phyloP scores from a whole-genome alignment of 2,329 filamentous ascomycete species.

The Teratosphaeriaceae sp. region DNA sequence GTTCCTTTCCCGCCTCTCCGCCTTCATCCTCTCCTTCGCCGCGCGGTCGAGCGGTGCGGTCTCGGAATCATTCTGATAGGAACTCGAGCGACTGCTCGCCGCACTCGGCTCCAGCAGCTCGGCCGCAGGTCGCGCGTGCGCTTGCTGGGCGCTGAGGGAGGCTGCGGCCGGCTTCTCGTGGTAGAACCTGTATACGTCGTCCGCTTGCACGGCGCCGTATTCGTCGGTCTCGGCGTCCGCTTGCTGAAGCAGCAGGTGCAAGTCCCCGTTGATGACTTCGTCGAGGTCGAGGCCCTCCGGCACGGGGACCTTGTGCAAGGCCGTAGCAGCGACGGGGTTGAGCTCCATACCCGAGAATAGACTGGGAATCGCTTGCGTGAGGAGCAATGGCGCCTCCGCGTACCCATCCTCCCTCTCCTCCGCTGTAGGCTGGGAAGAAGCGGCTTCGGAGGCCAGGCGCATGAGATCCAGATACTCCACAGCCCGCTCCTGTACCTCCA shows the following conservation, averaged over 20 bases:
- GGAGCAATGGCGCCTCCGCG: conserved; percentile 68
- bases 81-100: conserved; percentile 26
- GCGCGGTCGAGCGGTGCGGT: conserved; percentile 54
- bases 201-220: conserved; percentile 31
- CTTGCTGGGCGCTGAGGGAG: conserved; percentile 8
- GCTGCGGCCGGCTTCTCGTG: conserved; percentile 32
- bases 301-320: conserved; percentile 78
- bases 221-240: conserved; percentile 38
- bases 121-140: conserved; percentile 36
- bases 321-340: conserved; percentile 78
- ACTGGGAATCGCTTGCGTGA: conserved; percentile 85
- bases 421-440: conserved; percentile 55
- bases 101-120: conserved; percentile 32
- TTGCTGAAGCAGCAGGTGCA: conserved; percentile 58
- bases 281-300: conserved; percentile 73
- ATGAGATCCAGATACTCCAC: conserved; percentile 90
- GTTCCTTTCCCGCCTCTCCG: conserved; percentile 73
- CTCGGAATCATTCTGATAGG: conserved; percentile 42
- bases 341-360: conserved; percentile 82
- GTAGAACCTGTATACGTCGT: conserved; percentile 41
- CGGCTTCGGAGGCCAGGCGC: conserved; percentile 77
- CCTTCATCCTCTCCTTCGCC: too few relatives aligned
- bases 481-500: conserved; percentile 91
- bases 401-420: conserved; percentile 53
- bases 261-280: conserved; percentile 69